Evolutionary conservation across 768 basidiomycete species (phyloP).

Genomic region (Tylopilus balloui): DNA sequence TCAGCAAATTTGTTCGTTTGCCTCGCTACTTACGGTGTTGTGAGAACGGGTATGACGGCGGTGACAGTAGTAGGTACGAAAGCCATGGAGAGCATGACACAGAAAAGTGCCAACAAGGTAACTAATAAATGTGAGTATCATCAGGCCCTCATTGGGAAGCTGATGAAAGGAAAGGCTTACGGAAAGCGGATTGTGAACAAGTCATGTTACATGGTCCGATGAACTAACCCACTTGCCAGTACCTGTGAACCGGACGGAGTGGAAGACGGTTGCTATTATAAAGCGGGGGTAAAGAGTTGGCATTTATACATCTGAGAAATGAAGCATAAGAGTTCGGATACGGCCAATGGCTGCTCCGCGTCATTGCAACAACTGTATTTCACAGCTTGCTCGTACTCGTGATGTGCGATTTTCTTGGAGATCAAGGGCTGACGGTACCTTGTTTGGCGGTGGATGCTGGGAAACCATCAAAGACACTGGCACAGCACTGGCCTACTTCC

Average conservation of each 20-base stretch:
- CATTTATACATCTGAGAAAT: not conserved
- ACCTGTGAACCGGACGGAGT: constrained; percentile 15
- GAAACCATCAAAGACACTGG: too few species aligned
- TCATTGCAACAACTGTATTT: not conserved
- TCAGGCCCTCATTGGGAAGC: not conserved
- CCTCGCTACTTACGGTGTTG: not conserved
- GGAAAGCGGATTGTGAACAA: not conserved
- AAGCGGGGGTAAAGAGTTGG: not conserved
- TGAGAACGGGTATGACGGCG: not conserved
- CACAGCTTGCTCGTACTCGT: not conserved
- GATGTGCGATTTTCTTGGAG: not conserved
- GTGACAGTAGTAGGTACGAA: not conserved
- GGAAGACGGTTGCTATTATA: constrained; percentile 4
- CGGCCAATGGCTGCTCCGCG: not conserved
- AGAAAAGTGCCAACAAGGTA: not conserved
- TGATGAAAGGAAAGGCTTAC: constrained; percentile 7
- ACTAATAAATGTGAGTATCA: not conserved
- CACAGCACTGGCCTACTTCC: too few species aligned
- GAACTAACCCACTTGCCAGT: constrained; percentile 13
- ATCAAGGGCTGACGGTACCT: not conserved
- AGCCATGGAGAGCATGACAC: not conserved
- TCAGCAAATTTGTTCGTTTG: not conserved
- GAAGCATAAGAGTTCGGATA: not conserved
- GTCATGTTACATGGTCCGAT: not conserved
- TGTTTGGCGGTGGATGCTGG: too few species aligned